Percentiles rank a stretch among this genome's conserved stretches.
Conservation (phyloP, 305 asterid species). For the Solanum aculeatissimum region DNA sequence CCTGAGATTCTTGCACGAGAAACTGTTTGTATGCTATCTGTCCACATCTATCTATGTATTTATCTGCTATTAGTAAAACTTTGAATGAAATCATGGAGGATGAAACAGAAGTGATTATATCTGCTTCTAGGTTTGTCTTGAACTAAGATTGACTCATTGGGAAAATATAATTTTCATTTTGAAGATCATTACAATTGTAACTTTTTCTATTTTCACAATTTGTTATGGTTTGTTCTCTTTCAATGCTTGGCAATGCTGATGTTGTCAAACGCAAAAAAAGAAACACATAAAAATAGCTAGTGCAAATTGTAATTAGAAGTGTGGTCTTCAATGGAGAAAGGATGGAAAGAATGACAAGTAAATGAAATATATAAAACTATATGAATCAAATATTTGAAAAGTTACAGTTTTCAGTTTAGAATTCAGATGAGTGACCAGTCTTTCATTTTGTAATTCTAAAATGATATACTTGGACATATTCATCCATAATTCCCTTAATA, state of each 20-base stretch:
- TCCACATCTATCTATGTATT: background rate
- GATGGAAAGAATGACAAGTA: background rate
- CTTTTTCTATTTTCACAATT: background rate
- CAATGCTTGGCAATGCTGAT: background rate
- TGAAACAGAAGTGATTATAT: background rate
- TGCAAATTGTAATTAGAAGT: background rate
- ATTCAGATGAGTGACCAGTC: background rate
- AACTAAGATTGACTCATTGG: background rate
- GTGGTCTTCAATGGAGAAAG: background rate
- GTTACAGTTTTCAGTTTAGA: background rate
- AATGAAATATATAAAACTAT: background rate
- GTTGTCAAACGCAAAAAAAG: background rate
- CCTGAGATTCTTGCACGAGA: slow-evolving; percentile 82
- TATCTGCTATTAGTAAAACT: background rate
- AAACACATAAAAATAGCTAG: background rate
- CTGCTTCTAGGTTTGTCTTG: background rate
- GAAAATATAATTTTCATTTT: background rate
- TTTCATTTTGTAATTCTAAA: background rate
- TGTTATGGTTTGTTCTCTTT: background rate
- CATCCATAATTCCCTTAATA: background rate
- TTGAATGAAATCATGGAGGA: background rate
- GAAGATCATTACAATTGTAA: background rate
- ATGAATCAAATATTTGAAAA: background rate
- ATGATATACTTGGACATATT: background rate
- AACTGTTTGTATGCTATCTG: slow-evolving; percentile 58